Conservation (phyloP, 129 eudicot genomes). For the Flaveria trinervia region DNA sequence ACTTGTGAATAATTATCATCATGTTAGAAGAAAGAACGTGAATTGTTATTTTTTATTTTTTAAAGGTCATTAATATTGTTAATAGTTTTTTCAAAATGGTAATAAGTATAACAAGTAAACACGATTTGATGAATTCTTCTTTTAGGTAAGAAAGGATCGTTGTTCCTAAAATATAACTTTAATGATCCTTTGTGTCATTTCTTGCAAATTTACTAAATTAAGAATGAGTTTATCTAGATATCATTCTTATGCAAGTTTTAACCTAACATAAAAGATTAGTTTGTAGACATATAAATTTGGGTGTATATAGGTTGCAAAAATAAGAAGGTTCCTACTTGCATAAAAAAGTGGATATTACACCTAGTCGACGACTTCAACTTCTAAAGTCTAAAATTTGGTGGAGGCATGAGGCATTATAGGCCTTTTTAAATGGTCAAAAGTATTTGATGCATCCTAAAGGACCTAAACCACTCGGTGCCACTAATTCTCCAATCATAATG, state of each 20-base stretch:
- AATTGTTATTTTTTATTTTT: too few relatives aligned
- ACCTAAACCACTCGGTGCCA: constrained; percentile 9
- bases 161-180: too few relatives aligned
- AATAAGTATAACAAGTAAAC: too few relatives aligned
- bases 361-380: neutral
- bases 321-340: neutral
- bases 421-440: constrained; percentile 13
- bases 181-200: neutral
- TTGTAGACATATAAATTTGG: neutral
- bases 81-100: too few relatives aligned
- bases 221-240: neutral
- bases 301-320: neutral
- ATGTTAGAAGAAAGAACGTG: too few relatives aligned
- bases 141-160: neutral
- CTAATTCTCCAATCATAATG: neutral
- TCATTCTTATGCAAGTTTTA: neutral
- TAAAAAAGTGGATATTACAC: neutral
- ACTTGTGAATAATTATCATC: too few relatives aligned
- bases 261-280: neutral
- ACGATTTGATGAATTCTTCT: too few relatives aligned
- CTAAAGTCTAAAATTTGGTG: constrained; percentile 8
- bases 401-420: constrained; percentile 13
- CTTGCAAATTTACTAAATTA: neutral
- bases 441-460: neutral
- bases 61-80: too few relatives aligned